Conservation (phyloP, 1,284 basidiomycete genomes). For the Agaricales sp. region DNA sequence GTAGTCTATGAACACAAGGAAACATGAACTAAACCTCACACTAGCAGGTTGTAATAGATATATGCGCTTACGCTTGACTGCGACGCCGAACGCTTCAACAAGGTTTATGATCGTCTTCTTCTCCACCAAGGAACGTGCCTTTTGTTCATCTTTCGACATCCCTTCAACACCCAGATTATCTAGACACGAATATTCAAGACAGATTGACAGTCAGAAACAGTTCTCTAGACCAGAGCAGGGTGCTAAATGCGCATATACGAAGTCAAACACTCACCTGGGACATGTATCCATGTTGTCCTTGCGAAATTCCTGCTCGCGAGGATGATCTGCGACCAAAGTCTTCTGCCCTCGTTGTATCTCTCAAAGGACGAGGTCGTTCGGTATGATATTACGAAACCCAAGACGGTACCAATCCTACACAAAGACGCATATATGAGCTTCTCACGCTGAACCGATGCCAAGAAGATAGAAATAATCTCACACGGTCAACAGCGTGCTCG, state of each 20-base stretch:
- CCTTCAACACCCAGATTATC: constrained; percentile 14
- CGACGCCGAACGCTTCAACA: constrained; percentile 40
- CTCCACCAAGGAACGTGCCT: constrained; percentile 48
- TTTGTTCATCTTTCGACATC: constrained; percentile 25
- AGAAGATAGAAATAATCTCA: constrained; percentile 20
- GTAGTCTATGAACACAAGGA: no score
- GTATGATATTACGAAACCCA: constrained; percentile 58
- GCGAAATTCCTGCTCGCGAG: constrained; percentile 46
- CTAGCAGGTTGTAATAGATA: no score
- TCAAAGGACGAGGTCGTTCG: constrained; percentile 71
- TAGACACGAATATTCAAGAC: constrained; percentile 1
- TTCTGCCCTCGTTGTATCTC: constrained; percentile 62
- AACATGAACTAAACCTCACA: no score
- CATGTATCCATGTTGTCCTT: constrained; percentile 54
- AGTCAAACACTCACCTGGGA: constrained; percentile 31
- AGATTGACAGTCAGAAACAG: constrained; percentile 1
- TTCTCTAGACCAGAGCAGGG: background rate
- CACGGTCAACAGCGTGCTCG: constrained; percentile 51
- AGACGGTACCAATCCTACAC: constrained; percentile 19
- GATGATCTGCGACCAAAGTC: constrained; percentile 62
- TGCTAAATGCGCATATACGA: constrained; percentile 4
- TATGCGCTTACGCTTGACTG: constrained; percentile 47
- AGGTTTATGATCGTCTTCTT: constrained; percentile 57
- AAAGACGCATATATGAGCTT: constrained; percentile 21
- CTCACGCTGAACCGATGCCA: constrained; percentile 1